Conservation (phyloP, 495 filamentous ascomycete genomes). For the Trichocladium uniseriatum region DNA sequence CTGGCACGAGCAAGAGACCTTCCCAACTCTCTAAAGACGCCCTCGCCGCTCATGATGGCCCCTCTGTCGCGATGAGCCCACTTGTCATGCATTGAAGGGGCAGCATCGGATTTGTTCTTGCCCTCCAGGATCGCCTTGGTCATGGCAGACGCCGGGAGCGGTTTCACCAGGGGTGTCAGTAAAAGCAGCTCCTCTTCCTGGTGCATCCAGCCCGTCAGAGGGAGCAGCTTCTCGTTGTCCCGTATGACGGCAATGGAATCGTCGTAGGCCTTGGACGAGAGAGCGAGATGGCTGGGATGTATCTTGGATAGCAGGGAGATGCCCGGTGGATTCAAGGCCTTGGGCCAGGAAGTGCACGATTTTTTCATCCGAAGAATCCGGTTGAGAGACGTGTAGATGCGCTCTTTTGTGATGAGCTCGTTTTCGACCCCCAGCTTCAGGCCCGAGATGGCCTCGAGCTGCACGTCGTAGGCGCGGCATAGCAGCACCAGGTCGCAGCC, state of each 20-base stretch:
- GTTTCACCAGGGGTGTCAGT: slow-evolving; percentile 77
- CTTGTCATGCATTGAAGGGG: slow-evolving; percentile 42
- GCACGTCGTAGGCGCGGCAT: slow-evolving; percentile 74
- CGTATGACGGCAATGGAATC: slow-evolving; percentile 78
- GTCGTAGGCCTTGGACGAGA: slow-evolving; percentile 77
- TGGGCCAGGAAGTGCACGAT: slow-evolving; percentile 72
- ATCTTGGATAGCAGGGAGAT: slow-evolving; percentile 62
- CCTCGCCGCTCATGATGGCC: slow-evolving; percentile 78
- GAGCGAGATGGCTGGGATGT: slow-evolving; percentile 64
- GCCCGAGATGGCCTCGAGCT: slow-evolving; percentile 78
- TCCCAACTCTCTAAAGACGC: slow-evolving; percentile 77
- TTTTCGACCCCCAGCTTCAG: slow-evolving; percentile 79
- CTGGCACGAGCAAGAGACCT: slow-evolving; percentile 70
- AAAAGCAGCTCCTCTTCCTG: slow-evolving; percentile 76
- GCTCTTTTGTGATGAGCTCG: slow-evolving; percentile 65
- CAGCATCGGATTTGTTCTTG: slow-evolving; percentile 33
- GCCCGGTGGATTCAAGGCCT: slow-evolving; percentile 71
- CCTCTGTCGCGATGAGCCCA: slow-evolving; percentile 47
- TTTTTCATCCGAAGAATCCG: slow-evolving; percentile 67
- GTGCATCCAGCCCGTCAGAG: slow-evolving; percentile 65
- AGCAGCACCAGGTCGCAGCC: slow-evolving; percentile 80
- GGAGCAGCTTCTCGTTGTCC: slow-evolving; percentile 69
- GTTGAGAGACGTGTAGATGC: slow-evolving; percentile 63
- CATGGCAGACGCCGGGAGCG: slow-evolving; percentile 70
- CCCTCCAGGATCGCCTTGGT: slow-evolving; percentile 44